Evolutionary conservation across 345 rosid genomes (phyloP), one percentile per base, ranked within the genome.

Genomic region (Gossypium anomalum): DNA sequence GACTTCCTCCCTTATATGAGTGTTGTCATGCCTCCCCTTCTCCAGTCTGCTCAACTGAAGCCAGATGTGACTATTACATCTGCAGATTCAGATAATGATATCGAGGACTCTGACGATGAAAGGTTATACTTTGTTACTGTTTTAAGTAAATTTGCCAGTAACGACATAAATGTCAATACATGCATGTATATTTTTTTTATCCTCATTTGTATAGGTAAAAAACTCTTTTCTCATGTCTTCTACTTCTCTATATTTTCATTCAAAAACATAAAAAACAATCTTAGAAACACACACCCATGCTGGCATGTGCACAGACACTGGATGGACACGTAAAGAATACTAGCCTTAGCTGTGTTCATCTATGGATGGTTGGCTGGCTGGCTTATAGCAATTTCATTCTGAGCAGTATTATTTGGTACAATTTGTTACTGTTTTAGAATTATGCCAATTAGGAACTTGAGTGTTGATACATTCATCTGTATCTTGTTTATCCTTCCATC

Each of bases 41-140:
- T 96, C 47, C 96, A 82, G 80, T 96, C 99, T 82, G 97, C 99
- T 80, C 98, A 96, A 78, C 94, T 96, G 55, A 92, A 96, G 86
- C 99, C 99, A 27, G 99, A 96, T 83, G 99, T 96, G 58, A 92
- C 97, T 67, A 96, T 96, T 78, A 93, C 98, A 73, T 90, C 97
- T 27, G 98, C 97, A 68, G 97, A 90, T 86, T 96, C 98, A 48
- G 98, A 96, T 82, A 82, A 91, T 80, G 99, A 96, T 27, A 87
- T 87, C 76, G 94, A 87, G 41, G 97, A 93, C 71, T 91, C 97
- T 56, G 98, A 93, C 77, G 99, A 95, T 82, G 99, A 95, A 83
- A 91, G 99, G 99, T 95, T 76, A 77, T 51, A 19, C 22, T 23
- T 56, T 77, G 51, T 51, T 72, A 67, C 62, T 61, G 48, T 15